Percentiles rank a stretch among this genome's conserved stretches.
These are phyloP conservation scores for Fusarium annulatum DNA, from an alignment of 2,329 filamentous ascomycete genomes.

Conservation along the genomic window DNA sequence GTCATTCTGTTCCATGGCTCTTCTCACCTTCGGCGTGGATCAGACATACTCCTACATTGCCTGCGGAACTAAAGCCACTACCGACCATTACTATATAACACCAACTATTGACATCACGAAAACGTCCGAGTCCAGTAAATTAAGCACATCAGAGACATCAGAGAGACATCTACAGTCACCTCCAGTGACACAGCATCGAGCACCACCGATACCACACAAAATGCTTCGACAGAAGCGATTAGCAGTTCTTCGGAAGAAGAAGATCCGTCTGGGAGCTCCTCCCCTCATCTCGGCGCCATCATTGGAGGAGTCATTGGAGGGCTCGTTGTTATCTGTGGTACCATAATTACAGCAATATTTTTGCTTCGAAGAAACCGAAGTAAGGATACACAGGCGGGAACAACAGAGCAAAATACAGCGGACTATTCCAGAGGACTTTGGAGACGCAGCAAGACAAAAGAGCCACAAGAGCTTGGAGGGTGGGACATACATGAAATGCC, in stretches of 20 bases:
- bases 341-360: conserved; percentile 1
- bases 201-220: not conserved
- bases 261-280: not conserved
- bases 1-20: conserved; percentile 50
- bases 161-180: not conserved
- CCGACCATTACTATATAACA: conserved; percentile 43
- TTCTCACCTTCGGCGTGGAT: conserved; percentile 48
- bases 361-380: conserved; percentile 12
- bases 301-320: conserved; percentile 53
- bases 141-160: conserved; percentile 1
- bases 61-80: conserved; percentile 46
- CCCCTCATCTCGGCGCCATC: conserved; percentile 48
- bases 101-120: conserved; percentile 19
- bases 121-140: not conserved
- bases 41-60: conserved; percentile 54
- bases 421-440: not conserved
- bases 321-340: conserved; percentile 46
- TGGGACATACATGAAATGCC: not conserved
- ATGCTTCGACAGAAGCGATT: not conserved
- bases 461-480: not conserved
- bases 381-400: not conserved
- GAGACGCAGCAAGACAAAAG: not conserved
- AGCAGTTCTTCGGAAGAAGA: not conserved
- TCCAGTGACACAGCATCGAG: not conserved
- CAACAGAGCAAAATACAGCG: not conserved